Base-by-base conservation (phyloP, 768 basidiomycete genomes). In the Mycena epipterygia region DNA sequence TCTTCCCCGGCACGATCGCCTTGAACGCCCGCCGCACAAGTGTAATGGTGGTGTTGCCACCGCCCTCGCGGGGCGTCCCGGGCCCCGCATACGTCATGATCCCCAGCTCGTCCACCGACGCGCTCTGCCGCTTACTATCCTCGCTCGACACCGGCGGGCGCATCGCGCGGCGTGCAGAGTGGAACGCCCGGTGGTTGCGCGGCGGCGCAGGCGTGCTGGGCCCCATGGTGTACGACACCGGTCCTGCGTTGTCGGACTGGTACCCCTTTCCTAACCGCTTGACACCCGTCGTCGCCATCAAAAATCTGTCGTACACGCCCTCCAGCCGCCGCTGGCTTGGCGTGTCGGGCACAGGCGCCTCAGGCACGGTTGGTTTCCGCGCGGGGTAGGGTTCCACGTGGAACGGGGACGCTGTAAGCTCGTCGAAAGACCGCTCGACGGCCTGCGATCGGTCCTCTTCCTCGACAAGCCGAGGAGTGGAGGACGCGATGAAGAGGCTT, bases 211-310 rank as follows among this genome's bases (percentile, higher is more conserved):
- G 39, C 61, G 75, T 70, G 67, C 76, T 74, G 4, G 75, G 55
- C 19, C 65, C 74, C 19, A 80, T 72, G 42, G 78, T 79, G 68
- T 84, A 83, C 7, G 79, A 79, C 44, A 85, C 76, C 4, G 89
- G 84, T 27, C 83, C 86, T 60, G 81, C 63, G 71, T 87, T 88
- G 60, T 93, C 89, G 2, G 93, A 94, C 79, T 95, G 92, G 74
- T 95, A 95, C 9, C 94, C 94, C 75, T 89, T 90, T 5, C 94
- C 94, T 11, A 92, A 81, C 32, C 93, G 92, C 76, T 91, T 94
- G 44, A 95, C 93, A 30, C 92, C 91, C 2, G 90, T 88, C 1
- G 92, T 93, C 14, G 93, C 91, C 91, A 94, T 93, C 32, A 95
- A 84, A 83, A 95, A 91, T 46, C 91, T 89, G 73, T 95, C 94